Evolutionary conservation across 176 grass and related monocot species (phyloP).

Genomic region (Olyra latifolia): DNA sequence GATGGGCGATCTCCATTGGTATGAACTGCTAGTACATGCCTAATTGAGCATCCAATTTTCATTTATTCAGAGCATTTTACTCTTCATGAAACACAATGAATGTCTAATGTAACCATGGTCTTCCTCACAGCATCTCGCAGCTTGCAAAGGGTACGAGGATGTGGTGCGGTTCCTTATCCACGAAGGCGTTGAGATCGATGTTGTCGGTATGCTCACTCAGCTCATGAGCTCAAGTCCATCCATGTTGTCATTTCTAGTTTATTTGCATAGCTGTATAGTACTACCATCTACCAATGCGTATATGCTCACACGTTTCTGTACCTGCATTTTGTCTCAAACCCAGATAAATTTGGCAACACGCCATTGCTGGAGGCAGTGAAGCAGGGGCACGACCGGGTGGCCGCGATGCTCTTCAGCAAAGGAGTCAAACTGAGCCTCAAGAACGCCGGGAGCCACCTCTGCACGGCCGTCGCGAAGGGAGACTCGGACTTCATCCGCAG

Average conservation of each 20-base stretch:
- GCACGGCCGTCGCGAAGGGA: conserved; percentile 62
- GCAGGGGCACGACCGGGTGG: conserved; percentile 71
- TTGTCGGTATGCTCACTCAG: conserved; percentile 48
- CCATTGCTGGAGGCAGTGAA: conserved; percentile 82
- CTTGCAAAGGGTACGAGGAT: conserved; percentile 74
- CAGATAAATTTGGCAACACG: conserved; percentile 95
- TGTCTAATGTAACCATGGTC: not conserved
- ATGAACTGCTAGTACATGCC: not conserved
- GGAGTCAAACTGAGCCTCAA: conserved; percentile 67
- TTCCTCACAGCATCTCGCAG: conserved; percentile 77
- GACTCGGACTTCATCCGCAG: conserved; percentile 80
- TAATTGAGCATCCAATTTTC: not conserved
- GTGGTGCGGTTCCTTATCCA: conserved; percentile 68
- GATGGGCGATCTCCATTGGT: conserved; percentile 90
- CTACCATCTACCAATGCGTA: too few relatives aligned
- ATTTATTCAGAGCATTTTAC: not conserved
- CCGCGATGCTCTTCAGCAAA: conserved; percentile 54
- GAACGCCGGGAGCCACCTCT: conserved; percentile 71
- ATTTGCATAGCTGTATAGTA: not conserved
- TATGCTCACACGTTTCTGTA: not conserved
- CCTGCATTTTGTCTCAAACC: not conserved
- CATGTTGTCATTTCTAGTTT: not conserved
- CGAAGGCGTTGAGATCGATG: conserved; percentile 77
- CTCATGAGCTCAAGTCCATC: not conserved
- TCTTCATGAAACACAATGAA: not conserved